These are phyloP conservation scores for Penicillium olsonii DNA, from an alignment of 2,329 filamentous ascomycete species.

Conservation along the genomic window DNA sequence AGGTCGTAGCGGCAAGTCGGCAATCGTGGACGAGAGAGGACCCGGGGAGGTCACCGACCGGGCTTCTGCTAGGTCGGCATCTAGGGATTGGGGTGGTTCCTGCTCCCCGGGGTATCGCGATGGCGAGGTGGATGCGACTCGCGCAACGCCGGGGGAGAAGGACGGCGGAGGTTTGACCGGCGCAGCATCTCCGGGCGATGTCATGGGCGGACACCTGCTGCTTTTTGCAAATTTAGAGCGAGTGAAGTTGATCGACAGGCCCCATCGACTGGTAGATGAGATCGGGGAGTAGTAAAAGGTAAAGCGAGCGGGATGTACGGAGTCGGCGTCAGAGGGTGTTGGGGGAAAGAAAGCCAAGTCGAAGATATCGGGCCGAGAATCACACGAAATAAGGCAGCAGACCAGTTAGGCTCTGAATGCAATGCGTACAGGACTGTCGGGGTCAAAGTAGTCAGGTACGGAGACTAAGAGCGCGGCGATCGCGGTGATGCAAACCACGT, in stretches of 20 bases:
- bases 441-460: not conserved
- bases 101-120: conserved; percentile 54
- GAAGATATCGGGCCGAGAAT: conserved; percentile 15
- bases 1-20: conserved; percentile 68
- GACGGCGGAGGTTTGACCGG: conserved; percentile 69
- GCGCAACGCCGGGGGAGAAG: conserved; percentile 66
- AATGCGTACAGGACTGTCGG: too few relatives aligned
- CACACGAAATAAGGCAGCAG: not conserved
- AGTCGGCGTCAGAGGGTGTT: conserved; percentile 13
- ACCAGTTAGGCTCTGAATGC: not conserved
- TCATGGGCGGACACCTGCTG: conserved; percentile 62
- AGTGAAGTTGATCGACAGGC: conserved; percentile 23
- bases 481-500: conserved; percentile 28
- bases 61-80: conserved; percentile 51
- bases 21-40: conserved; percentile 60
- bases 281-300: conserved; percentile 3
- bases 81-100: conserved; percentile 52
- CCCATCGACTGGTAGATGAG: conserved; percentile 31
- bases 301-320: conserved; percentile 5
- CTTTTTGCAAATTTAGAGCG: conserved; percentile 24
- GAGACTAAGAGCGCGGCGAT: conserved; percentile 5
- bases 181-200: conserved; percentile 65
- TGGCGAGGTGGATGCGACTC: conserved; percentile 64
- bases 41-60: conserved; percentile 60
- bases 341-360: conserved; percentile 19